phyloP scores from a whole-genome alignment of 139 green algal species.

The Tetraselmis striata region DNA sequence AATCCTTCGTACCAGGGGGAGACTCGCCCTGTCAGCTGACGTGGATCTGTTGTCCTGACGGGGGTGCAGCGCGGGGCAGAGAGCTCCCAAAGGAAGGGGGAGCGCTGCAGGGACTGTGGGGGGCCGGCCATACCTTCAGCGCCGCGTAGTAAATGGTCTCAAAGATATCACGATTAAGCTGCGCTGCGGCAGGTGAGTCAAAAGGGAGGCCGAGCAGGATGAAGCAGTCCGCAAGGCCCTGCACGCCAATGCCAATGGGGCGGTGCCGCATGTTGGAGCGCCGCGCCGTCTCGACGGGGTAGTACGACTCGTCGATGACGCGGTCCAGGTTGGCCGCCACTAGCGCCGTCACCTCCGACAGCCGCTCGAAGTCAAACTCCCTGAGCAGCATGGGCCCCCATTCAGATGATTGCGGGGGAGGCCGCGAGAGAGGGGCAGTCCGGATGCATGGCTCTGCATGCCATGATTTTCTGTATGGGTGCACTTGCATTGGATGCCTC shows the following conservation, averaged over 20 bases:
- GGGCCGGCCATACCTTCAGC: conserved; percentile 30
- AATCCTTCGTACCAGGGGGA: neutral
- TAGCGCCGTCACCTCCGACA: conserved; percentile 46
- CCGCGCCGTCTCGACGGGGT: conserved; percentile 82
- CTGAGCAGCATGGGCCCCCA: too few species aligned
- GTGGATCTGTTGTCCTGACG: neutral
- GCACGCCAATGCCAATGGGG: conserved; percentile 94
- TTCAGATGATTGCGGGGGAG: too few species aligned
- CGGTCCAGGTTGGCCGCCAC: conserved; percentile 93
- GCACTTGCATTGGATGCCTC: too few species aligned
- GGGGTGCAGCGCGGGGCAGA: too few species aligned
- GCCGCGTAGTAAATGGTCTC: conserved; percentile 94
- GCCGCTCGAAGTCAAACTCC: conserved; percentile 85
- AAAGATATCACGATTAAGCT: conserved; percentile 92
- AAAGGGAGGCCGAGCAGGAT: conserved; percentile 96
- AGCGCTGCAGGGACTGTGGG: conserved; percentile 23
- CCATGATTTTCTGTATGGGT: too few species aligned
- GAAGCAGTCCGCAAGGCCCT: conserved; percentile 96
- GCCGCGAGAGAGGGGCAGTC: too few species aligned
- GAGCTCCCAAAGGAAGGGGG: too few species aligned
- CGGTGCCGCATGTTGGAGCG: conserved; percentile 91
- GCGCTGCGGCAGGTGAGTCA: conserved; percentile 70
- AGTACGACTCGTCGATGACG: conserved; percentile 99
- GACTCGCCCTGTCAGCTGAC: too few species aligned
- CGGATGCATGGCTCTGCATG: too few species aligned